Evolutionary conservation across 257 asterid species (phyloP).

Genomic region (Sherardia arvensis): DNA sequence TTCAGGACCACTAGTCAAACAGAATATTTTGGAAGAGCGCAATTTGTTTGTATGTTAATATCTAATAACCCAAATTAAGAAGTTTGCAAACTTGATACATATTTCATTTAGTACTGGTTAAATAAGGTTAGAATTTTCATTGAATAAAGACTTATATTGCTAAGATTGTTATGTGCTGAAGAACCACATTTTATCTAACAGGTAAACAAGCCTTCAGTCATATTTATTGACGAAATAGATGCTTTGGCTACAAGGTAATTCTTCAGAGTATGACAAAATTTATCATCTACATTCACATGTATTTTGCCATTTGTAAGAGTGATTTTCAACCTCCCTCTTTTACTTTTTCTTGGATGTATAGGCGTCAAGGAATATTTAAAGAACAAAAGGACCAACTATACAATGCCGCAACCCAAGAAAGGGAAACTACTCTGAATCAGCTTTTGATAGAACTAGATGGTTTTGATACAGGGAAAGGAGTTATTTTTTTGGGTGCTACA

Average conservation of each 20-base stretch:
- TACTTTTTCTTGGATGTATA: constrained; percentile 20
- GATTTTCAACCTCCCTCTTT: not conserved
- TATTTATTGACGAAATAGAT: constrained; percentile 96
- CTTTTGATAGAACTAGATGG: constrained; percentile 94
- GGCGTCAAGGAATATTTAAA: constrained; percentile 78
- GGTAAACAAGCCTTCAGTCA: constrained; percentile 96
- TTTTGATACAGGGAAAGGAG: constrained; percentile 98
- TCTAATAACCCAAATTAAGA: not conserved
- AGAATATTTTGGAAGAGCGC: not conserved
- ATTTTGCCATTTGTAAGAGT: not conserved
- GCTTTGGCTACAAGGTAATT: constrained; percentile 90
- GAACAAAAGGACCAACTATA: constrained; percentile 44
- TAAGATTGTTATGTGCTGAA: constrained; percentile 10
- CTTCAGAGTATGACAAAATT: not conserved
- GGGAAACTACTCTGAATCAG: constrained; percentile 97
- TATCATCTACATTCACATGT: not conserved
- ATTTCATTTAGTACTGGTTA: too few species aligned
- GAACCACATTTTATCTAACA: constrained; percentile 30
- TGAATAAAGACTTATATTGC: not conserved
- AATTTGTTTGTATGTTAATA: not conserved
- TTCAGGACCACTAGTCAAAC: not conserved
- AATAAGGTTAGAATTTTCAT: not conserved
- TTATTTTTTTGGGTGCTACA: constrained; percentile 95
- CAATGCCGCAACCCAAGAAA: constrained; percentile 90
- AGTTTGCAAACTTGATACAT: not conserved